Conservation (phyloP, 768 basidiomycete species). For the Phanerodontia chrysosporium region DNA sequence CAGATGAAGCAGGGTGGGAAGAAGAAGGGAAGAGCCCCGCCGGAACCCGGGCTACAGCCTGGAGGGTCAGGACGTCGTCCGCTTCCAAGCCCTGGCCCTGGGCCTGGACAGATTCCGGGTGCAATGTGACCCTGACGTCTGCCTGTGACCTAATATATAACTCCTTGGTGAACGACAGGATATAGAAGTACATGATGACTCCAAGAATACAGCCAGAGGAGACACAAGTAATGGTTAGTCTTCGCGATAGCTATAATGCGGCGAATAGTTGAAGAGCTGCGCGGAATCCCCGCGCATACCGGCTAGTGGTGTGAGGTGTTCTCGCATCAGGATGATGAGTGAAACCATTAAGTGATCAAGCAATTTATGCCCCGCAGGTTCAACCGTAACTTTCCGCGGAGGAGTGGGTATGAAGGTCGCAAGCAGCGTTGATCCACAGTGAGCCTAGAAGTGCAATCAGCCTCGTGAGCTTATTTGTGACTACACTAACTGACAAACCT, state of each 20-base stretch:
- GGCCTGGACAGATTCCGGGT: neutral
- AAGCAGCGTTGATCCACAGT: slow-evolving; percentile 11
- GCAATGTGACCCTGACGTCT: neutral
- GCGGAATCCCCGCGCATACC: slow-evolving; percentile 10
- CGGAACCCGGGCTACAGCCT: neutral
- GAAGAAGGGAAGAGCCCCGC: neutral
- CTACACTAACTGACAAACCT: slow-evolving; percentile 17
- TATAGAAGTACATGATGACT: too few relatives aligned
- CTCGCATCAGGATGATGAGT: slow-evolving; percentile 21
- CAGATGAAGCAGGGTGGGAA: neutral
- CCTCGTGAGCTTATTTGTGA: too few relatives aligned
- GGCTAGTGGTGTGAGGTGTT: slow-evolving; percentile 13
- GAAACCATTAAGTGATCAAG: slow-evolving; percentile 21
- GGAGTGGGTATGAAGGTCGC: slow-evolving; percentile 16
- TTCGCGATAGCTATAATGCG: slow-evolving; percentile 9
- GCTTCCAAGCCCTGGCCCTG: neutral
- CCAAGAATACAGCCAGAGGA: too few relatives aligned
- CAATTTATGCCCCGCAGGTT: slow-evolving; percentile 17
- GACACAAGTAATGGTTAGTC: too few relatives aligned
- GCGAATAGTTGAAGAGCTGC: slow-evolving; percentile 13
- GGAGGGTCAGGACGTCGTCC: neutral
- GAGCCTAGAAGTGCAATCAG: slow-evolving; percentile 11
- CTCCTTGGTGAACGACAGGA: too few relatives aligned
- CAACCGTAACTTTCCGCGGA: slow-evolving; percentile 17
- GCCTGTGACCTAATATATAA: neutral